Evolutionary conservation across 257 asterid species (phyloP).

Genomic region (Capsicum pubescens): DNA sequence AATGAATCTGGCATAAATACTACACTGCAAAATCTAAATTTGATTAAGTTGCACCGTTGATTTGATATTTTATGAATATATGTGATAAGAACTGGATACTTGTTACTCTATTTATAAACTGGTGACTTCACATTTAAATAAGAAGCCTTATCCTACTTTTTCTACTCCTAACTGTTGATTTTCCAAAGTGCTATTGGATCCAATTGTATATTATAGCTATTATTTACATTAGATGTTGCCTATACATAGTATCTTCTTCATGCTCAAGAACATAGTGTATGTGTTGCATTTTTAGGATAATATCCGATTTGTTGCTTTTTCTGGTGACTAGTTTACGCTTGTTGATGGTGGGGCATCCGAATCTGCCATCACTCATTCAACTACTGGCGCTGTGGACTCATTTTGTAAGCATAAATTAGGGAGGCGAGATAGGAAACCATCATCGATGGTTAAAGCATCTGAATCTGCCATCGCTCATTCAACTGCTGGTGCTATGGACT

Average conservation of each 20-base stretch:
- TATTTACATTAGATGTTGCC: neutral
- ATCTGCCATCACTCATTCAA: slow-evolving; percentile 52
- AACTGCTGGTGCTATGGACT: slow-evolving; percentile 56
- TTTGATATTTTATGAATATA: slow-evolving; percentile 17
- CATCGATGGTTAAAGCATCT: slow-evolving; percentile 47
- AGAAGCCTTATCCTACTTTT: slow-evolving; percentile 16
- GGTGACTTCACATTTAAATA: neutral
- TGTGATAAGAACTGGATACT: slow-evolving; percentile 11
- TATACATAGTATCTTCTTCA: slow-evolving; percentile 1
- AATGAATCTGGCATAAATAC: neutral
- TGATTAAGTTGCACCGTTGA: neutral
- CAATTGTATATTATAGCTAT: neutral
- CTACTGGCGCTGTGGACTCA: slow-evolving; percentile 58
- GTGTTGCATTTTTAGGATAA: slow-evolving; percentile 77
- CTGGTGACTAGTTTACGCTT: slow-evolving; percentile 77
- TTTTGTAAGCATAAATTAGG: slow-evolving; percentile 73
- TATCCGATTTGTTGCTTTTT: slow-evolving; percentile 66
- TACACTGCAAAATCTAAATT: neutral
- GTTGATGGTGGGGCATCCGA: slow-evolving; percentile 61
- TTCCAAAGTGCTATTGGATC: slow-evolving; percentile 20
- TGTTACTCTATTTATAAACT: slow-evolving; percentile 18
- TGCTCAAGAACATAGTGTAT: slow-evolving; percentile 33
- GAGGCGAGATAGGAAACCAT: slow-evolving; percentile 68
- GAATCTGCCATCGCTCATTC: slow-evolving; percentile 39
- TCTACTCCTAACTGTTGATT: slow-evolving; percentile 2